Evolutionary conservation across 495 filamentous ascomycete species (phyloP), one percentile per base, ranked within the genome.

Genomic region (Penicillium cosmopolitanum): DNA sequence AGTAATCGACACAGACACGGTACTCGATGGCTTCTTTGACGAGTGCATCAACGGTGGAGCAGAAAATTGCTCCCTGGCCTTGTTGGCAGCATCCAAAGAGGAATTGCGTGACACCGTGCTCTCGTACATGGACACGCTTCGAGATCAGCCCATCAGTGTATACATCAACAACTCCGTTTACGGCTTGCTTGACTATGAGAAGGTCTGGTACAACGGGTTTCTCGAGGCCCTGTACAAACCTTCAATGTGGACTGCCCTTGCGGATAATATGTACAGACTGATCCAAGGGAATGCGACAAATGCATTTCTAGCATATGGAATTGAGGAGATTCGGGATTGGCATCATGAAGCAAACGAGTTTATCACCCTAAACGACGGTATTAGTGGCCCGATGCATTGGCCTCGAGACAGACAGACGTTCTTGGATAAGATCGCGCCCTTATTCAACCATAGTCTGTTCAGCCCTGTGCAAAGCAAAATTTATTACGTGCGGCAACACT

Each of bases 231-330:
- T 81, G 8, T 71, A 75, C 53, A 70, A 68, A 46, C 75, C 77
- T 16, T 55, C 63, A 1, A 58, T 16, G 7, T 80, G 77, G 77
- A 52, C 56, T 33, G 25, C 53, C 1, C 65, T 80, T 1, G 77
- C 77, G 4, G 25, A 65, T 4, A 73, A 70, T 46, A 56, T 81
- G 0, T 69, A 72, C 12, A 58, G 61, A 23, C 61, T 76, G 5
- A 63, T 80, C 1, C 53, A 66, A 25, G 79, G 79, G 18, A 80
- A 80, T 53, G 73, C 76, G 2, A 80, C 76, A 8, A 56, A 58
- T 13, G 75, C 74, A 0, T 78, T 74, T 23, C 51, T 75, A 5
- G 70, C 68, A 0, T 82, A 77, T 44, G 64, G 55, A 0, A 52
- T 47, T 25, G 40, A 52, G 4, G 23, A 51, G 68, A 53, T 72